Evolutionary conservation across 805 yeast genomes (phyloP).

Genomic region (Debaryomyces prosopidis): DNA sequence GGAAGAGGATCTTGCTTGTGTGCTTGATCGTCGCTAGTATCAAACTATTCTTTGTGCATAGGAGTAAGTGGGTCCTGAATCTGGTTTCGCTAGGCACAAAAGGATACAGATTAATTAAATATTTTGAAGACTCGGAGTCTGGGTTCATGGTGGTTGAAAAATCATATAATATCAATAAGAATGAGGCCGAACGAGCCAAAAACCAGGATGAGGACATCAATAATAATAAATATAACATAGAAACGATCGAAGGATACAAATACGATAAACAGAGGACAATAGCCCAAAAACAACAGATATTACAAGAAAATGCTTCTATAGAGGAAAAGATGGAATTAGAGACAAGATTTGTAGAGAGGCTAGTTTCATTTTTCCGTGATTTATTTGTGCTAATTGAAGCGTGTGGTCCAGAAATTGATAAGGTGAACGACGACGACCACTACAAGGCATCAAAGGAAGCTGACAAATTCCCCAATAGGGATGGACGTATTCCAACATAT

Average conservation of each 20-base stretch:
- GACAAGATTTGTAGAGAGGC: slow-evolving; percentile 14
- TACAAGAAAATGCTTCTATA: background rate
- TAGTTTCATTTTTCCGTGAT: slow-evolving; percentile 19
- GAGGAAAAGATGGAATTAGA: slow-evolving; percentile 11
- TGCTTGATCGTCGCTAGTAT: background rate
- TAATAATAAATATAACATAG: slow-evolving; percentile 10
- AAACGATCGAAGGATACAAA: slow-evolving; percentile 18
- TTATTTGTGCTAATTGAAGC: slow-evolving; percentile 18
- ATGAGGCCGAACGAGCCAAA: background rate
- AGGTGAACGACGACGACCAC: slow-evolving; percentile 28
- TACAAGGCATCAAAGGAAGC: slow-evolving; percentile 18
- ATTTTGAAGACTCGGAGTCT: slow-evolving; percentile 13
- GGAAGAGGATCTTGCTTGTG: background rate
- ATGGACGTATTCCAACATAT: slow-evolving; percentile 29
- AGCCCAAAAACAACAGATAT: background rate
- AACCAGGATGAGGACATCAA: background rate
- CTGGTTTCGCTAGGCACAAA: background rate
- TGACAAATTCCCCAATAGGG: slow-evolving; percentile 15
- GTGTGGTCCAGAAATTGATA: slow-evolving; percentile 19
- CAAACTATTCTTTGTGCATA: background rate
- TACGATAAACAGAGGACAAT: slow-evolving; percentile 9
- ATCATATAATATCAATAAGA: slow-evolving; percentile 1
- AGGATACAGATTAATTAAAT: slow-evolving; percentile 9
- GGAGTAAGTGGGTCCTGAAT: background rate
- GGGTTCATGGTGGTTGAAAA: slow-evolving; percentile 16